Conservation (phyloP, 2,329 filamentous ascomycete species). For the Colletotrichum spinosum region DNA sequence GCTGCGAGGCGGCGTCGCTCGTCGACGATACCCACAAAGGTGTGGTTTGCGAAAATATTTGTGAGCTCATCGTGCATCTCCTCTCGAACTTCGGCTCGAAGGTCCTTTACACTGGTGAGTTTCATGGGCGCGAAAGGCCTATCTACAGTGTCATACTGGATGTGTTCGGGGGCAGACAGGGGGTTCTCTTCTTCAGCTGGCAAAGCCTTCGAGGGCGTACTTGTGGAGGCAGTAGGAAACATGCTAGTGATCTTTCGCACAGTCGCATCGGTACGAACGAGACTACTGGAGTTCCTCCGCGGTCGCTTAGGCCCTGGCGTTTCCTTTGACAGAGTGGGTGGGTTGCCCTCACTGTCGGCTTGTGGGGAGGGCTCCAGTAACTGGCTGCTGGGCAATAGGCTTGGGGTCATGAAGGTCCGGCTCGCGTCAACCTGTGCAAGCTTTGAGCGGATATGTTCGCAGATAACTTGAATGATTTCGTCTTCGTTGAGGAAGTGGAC, state of each 20-base stretch:
- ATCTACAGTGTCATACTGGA: conserved; percentile 79
- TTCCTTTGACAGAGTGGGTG: conserved; percentile 46
- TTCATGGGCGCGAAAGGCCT: conserved; percentile 77
- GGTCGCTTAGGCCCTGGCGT: conserved; percentile 51
- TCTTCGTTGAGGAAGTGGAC: conserved; percentile 98
- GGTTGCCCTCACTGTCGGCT: conserved; percentile 41
- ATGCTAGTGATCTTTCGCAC: conserved; percentile 97
- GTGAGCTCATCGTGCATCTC: conserved; percentile 87
- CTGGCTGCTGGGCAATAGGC: conserved; percentile 78
- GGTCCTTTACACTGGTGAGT: conserved; percentile 85
- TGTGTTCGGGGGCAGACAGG: conserved; percentile 56
- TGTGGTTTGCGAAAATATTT: conserved; percentile 87
- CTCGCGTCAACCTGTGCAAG: conserved; percentile 92
- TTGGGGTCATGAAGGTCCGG: conserved; percentile 94
- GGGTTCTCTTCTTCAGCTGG: conserved; percentile 49
- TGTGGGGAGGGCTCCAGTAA: conserved; percentile 43
- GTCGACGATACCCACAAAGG: conserved; percentile 94
- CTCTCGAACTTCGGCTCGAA: conserved; percentile 84
- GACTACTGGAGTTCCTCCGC: conserved; percentile 71
- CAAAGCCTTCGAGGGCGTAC: conserved; percentile 33
- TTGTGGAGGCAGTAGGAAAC: conserved; percentile 71
- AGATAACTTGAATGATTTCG: conserved; percentile 90
- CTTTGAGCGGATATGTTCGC: conserved; percentile 80
- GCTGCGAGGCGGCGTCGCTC: conserved; percentile 88
- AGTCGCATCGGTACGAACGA: conserved; percentile 90